Percentiles rank a stretch among this genome's conserved stretches.
Evolutionary conservation across 2,329 filamentous ascomycete genomes (phyloP).

Genomic region (Mycosphaerella sp.): DNA sequence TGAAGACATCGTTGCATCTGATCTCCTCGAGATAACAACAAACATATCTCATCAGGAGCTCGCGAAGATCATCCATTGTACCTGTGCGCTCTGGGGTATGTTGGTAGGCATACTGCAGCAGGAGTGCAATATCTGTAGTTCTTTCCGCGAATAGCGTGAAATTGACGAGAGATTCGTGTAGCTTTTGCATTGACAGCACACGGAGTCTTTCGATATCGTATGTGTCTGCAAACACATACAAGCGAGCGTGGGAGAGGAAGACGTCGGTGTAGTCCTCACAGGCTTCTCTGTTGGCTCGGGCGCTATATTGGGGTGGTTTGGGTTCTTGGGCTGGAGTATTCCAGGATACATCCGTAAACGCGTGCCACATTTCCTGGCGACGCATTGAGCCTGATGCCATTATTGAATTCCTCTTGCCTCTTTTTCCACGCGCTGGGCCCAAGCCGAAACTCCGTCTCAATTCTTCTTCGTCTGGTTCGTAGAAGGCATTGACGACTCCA

Average conservation of each 20-base stretch:
- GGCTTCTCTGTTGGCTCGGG: not conserved
- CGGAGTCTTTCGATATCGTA: slow-evolving; percentile 6
- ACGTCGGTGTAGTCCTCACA: slow-evolving; percentile 10
- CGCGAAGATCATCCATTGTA: not conserved
- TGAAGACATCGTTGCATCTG: too few species aligned
- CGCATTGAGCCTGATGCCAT: too few species aligned
- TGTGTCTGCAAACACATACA: slow-evolving; percentile 8
- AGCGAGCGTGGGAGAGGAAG: slow-evolving; percentile 9
- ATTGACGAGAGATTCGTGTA: slow-evolving; percentile 1
- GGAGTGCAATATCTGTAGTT: not conserved
- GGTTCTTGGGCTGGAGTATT: too few species aligned
- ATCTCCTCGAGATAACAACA: slow-evolving; percentile 9
- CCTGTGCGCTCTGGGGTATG: too few species aligned
- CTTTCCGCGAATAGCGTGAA: not conserved
- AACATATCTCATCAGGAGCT: slow-evolving; percentile 1
- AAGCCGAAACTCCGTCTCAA: too few species aligned
- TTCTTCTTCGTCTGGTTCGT: too few species aligned
- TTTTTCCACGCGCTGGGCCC: too few species aligned
- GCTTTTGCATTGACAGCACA: slow-evolving; percentile 1
- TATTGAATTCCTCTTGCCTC: too few species aligned
- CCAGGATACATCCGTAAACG: too few species aligned
- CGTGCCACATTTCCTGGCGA: too few species aligned
- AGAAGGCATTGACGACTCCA: too few species aligned
- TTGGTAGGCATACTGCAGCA: slow-evolving; percentile 1
- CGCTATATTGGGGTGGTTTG: too few species aligned